Percentiles rank a stretch among this genome's conserved stretches.
These are phyloP conservation scores for Metschnikowia cerradonensis DNA, from an alignment of 805 yeast species.

Conservation along the genomic window DNA sequence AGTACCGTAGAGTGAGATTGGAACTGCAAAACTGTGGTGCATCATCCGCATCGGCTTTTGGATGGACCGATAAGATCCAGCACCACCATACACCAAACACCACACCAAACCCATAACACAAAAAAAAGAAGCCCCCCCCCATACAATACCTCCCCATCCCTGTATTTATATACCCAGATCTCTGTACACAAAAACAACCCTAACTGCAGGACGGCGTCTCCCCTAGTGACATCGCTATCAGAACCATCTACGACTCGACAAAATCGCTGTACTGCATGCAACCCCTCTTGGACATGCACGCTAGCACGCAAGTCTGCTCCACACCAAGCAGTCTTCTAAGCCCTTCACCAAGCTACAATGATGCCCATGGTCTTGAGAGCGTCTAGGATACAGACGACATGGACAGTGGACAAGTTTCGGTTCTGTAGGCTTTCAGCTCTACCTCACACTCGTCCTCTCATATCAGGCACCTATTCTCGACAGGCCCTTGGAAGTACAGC, in stretches of 20 bases:
- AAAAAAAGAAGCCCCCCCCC: background rate
- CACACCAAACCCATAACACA: background rate
- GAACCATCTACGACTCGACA: background rate
- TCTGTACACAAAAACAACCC: background rate
- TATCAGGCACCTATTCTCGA: background rate
- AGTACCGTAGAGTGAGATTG: too few species aligned
- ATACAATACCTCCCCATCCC: background rate
- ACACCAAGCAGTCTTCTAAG: background rate
- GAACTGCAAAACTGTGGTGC: background rate
- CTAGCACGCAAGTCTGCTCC: background rate
- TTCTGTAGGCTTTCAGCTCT: background rate
- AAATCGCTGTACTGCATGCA: background rate
- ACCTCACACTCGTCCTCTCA: background rate
- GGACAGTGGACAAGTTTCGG: background rate
- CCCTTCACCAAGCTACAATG: background rate
- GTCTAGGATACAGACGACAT: background rate
- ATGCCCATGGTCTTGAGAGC: background rate
- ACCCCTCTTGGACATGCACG: background rate
- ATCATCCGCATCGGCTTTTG: background rate
- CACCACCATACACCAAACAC: background rate
- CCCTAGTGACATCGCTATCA: background rate
- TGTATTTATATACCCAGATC: too few species aligned
- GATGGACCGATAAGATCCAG: background rate
- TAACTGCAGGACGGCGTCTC: background rate
- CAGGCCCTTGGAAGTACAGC: background rate